Evolutionary conservation across 805 yeast genomes (phyloP).

Genomic region (Henningerozyma blattae): DNA sequence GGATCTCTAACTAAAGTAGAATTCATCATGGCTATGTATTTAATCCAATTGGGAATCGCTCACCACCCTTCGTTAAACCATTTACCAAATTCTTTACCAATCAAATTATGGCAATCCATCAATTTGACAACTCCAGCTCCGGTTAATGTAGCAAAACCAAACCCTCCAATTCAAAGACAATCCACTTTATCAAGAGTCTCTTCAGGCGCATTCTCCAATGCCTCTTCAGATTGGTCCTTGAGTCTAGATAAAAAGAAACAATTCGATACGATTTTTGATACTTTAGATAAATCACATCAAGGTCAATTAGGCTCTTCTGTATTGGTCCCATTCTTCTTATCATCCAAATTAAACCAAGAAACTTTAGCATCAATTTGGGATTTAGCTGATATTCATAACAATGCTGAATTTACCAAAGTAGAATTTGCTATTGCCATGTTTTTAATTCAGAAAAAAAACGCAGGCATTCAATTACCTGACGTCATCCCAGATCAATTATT

Average conservation of each 20-base stretch:
- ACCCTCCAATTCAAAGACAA: slow-evolving; percentile 21
- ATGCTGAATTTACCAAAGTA: slow-evolving; percentile 64
- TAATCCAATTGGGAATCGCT: slow-evolving; percentile 58
- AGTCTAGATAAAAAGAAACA: slow-evolving; percentile 60
- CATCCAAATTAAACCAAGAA: slow-evolving; percentile 77
- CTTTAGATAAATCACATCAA: slow-evolving; percentile 51
- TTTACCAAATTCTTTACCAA: slow-evolving; percentile 38
- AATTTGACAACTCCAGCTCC: slow-evolving; percentile 7
- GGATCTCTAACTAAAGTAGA: slow-evolving; percentile 67
- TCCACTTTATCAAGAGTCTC: slow-evolving; percentile 24
- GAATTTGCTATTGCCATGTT: slow-evolving; percentile 94
- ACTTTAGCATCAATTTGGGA: slow-evolving; percentile 90
- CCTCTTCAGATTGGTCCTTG: slow-evolving; percentile 51
- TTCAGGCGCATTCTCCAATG: slow-evolving; percentile 24
- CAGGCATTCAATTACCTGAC: slow-evolving; percentile 70
- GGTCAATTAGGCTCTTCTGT: slow-evolving; percentile 66
- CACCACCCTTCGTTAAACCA: slow-evolving; percentile 52
- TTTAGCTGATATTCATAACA: slow-evolving; percentile 76
- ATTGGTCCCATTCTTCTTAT: slow-evolving; percentile 79
- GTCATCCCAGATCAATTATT: slow-evolving; percentile 59
- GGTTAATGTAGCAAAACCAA: slow-evolving; percentile 8
- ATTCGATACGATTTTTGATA: slow-evolving; percentile 68
- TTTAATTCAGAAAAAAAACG: slow-evolving; percentile 71
- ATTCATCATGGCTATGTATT: slow-evolving; percentile 88
- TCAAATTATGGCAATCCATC: slow-evolving; percentile 28